These are phyloP conservation scores for Lactarius hatsudake DNA, from an alignment of 768 basidiomycete genomes.

Conservation along the genomic window DNA sequence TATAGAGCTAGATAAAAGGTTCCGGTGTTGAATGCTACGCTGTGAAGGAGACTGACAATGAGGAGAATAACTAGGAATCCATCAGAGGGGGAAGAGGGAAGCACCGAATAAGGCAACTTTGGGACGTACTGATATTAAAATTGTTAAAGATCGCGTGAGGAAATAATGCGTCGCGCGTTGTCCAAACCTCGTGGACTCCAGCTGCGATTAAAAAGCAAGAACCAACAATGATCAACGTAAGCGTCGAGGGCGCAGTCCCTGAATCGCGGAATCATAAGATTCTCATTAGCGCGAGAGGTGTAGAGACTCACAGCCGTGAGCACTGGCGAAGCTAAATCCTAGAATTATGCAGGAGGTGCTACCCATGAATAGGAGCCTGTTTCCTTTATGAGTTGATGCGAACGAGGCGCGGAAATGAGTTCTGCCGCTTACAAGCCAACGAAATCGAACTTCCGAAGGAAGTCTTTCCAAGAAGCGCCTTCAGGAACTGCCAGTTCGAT, in stretches of 20 bases:
- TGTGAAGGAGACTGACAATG: constrained; percentile 72
- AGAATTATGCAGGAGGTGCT: constrained; percentile 73
- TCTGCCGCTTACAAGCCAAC: constrained; percentile 61
- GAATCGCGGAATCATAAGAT: constrained; percentile 16
- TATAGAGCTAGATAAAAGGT: constrained; percentile 85
- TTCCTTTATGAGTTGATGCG: constrained; percentile 23
- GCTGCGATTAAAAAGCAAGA: constrained; percentile 52
- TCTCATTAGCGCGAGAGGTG: neutral
- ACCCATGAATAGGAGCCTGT: constrained; percentile 67
- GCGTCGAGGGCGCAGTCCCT: constrained; percentile 67
- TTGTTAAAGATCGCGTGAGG: constrained; percentile 61
- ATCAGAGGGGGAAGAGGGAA: constrained; percentile 21
- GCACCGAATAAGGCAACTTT: neutral
- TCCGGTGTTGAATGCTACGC: constrained; percentile 78
- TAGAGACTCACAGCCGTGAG: constrained; percentile 58
- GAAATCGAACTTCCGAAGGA: constrained; percentile 68
- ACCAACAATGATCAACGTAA: constrained; percentile 58
- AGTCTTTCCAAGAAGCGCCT: constrained; percentile 54
- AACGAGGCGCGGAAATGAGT: constrained; percentile 26
- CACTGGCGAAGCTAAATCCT: constrained; percentile 74
- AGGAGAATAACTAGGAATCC: constrained; percentile 57
- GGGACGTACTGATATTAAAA: constrained; percentile 52
- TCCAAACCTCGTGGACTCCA: constrained; percentile 65
- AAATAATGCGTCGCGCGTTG: constrained; percentile 68
- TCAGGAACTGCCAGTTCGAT: constrained; percentile 47